Percentiles rank a stretch among this genome's conserved stretches.
phyloP scores from a whole-genome alignment of 2,329 filamentous ascomycete genomes.

The Alternaria panax region DNA sequence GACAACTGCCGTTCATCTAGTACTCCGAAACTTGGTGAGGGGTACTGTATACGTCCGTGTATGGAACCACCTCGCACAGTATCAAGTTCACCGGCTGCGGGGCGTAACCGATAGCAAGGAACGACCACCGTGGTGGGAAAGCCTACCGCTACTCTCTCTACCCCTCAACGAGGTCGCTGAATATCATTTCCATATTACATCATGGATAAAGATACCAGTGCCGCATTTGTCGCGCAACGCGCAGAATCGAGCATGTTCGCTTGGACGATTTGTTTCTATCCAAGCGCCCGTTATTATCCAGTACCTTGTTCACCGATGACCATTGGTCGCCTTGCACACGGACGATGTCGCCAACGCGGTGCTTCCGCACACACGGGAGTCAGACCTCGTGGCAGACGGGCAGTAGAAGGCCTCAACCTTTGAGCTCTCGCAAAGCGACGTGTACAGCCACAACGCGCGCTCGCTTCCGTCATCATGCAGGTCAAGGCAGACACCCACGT shows the following conservation, averaged over 20 bases:
- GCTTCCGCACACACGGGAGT: conserved; percentile 20
- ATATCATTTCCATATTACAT: conserved; percentile 10
- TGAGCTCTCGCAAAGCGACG: conserved; percentile 20
- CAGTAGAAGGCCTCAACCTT: conserved; percentile 28
- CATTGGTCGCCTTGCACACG: conserved; percentile 24
- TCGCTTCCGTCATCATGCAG: conserved; percentile 35
- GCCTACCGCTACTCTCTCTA: conserved; percentile 12
- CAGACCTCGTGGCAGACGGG: conserved; percentile 36
- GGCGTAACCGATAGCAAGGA: conserved; percentile 23
- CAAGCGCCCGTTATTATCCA: conserved; percentile 29
- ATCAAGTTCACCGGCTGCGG: conserved; percentile 21
- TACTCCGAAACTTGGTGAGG: conserved; percentile 17
- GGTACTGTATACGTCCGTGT: conserved; percentile 11
- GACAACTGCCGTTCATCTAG: conserved; percentile 23
- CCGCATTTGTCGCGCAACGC: conserved; percentile 18
- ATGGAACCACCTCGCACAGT: conserved; percentile 13
- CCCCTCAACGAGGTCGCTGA: background rate
- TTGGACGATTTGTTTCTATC: conserved; percentile 18
- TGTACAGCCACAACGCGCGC: conserved; percentile 22
- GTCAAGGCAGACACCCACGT: conserved; percentile 30
- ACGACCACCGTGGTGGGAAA: conserved; percentile 22
- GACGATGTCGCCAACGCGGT: conserved; percentile 16
- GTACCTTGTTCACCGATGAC: conserved; percentile 24
- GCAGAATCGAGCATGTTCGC: conserved; percentile 13
- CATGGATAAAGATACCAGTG: conserved; percentile 5